These are phyloP conservation scores for Calocera viscosa DNA, from an alignment of 768 basidiomycete species.

Conservation along the genomic window DNA sequence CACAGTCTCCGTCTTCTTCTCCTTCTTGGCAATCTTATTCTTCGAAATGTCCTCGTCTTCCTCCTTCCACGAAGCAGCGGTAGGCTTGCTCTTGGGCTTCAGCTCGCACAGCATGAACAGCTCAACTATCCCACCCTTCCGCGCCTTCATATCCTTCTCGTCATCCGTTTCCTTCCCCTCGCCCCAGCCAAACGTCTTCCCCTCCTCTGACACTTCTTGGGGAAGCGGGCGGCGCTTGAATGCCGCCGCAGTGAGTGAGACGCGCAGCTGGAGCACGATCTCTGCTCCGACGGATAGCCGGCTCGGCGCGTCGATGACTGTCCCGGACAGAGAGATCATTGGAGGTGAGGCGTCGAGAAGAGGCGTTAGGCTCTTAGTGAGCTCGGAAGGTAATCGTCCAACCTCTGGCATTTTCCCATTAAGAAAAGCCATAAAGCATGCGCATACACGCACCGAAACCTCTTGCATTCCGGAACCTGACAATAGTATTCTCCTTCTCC, in stretches of 20 bases:
- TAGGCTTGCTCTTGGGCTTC: constrained; percentile 42
- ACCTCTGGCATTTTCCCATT: constrained; percentile 42
- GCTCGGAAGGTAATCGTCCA: constrained; percentile 58
- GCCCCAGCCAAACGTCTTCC: constrained; percentile 38
- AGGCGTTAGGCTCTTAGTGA: constrained; percentile 38
- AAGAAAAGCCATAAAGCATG: no score
- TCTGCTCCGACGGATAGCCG: constrained; percentile 60
- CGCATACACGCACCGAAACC: constrained; percentile 44
- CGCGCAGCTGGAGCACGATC: constrained; percentile 61
- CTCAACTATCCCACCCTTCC: constrained; percentile 59
- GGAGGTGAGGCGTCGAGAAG: constrained; percentile 55
- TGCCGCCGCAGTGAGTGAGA: constrained; percentile 55
- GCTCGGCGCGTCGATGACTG: constrained; percentile 66
- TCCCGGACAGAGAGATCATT: constrained; percentile 52
- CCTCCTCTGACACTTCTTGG: constrained; percentile 18
- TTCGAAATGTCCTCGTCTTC: constrained; percentile 29
- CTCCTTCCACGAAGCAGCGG: constrained; percentile 24
- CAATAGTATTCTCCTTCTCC: constrained; percentile 49
- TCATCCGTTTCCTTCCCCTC: constrained; percentile 69
- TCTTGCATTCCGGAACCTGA: constrained; percentile 49
- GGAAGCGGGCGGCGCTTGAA: constrained; percentile 37
- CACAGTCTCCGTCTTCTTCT: constrained; percentile 33
- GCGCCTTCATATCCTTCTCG: constrained; percentile 65
- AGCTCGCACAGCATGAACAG: constrained; percentile 65
- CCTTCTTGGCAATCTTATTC: constrained; percentile 24